Base-by-base conservation (phyloP, 1,284 basidiomycete genomes). In the Ustilago shanxiensis region DNA sequence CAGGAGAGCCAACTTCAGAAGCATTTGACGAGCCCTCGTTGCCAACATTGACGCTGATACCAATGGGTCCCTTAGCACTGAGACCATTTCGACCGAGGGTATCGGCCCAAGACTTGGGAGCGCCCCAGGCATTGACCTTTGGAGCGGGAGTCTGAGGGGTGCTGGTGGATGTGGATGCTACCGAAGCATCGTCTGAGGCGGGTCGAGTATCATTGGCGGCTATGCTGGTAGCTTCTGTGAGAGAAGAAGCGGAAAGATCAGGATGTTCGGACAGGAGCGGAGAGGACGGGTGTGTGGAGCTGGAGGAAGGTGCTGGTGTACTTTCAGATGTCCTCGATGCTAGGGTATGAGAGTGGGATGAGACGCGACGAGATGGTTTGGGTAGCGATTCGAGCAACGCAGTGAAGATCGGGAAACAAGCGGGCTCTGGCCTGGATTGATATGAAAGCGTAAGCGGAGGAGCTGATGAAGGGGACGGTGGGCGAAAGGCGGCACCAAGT, bases 391-490 rank as follows among this genome's bases (percentile, higher is more conserved):
- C 55, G 35, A 72, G 62, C 8, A 77, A 62, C 3, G 62, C 53
- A 8, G 69, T 33, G 35, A 71, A 77, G 64, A 14, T 60, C 8
- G 74, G 58, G 28, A 77, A 68, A 2, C 55, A 41, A 5, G 53
- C 33, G 0, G 73, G 62, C 39, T 61, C 62, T 16, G 77, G 69
- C 2, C 59, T 26, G n/a, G 56, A 75, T 1, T 70, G 72, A 55
- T 79, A 72, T 11, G 79, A 79, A 24, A 80, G 35, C 18, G 77
- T 80, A 31, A 80, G 66, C n/a, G 66, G 55, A 28, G 79, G 76
- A 1, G 77, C 76, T 35, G 53, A 47, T 7, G 70, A 52, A 9
- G 77, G 79, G 31, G 73, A 68, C 4, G 79, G 79, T 1, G 72
- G 72, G 9, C 66, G 59, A 37, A 72, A 66, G 14, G 74, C 74